Base-by-base conservation (phyloP, 257 asterid genomes). In the Rubia yunnanensis region DNA sequence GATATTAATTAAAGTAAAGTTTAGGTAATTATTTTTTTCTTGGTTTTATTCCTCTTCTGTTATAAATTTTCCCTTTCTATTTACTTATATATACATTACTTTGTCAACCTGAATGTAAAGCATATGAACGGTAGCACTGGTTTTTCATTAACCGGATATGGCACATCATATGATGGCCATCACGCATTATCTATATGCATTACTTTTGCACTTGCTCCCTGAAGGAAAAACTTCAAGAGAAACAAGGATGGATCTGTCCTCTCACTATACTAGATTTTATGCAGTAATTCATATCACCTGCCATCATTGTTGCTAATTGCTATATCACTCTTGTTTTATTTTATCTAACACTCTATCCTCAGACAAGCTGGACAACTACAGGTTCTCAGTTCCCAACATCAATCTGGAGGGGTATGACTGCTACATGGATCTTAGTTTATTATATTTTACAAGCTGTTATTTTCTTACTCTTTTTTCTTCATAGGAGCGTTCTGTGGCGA, bases 401-500 rank as follows among this genome's bases (percentile, higher is more conserved):
- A 89, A 75, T 92, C 99, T 60, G 99, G 99, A 77, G 99, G 97
- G 92, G 98, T 92, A 92, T 63, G 75, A 14, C 56, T 49, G 65
- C 70, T 3, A 27, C 56, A 41, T 70, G 59, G 49, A 62, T 66
- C 75, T 65, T 38, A 69, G 28, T 76, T n/a, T 58, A 9, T 54
- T 48, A 23, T 48, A n/a, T 48, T 48, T 48, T n/a, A 3, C 72
- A 27, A 60, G 0, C 68, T 65, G 63, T 76, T 79, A 62, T 80
- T 69, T 76, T 77, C 60, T 62, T 75, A 59, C 14, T 28, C 60
- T 7, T 24, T 9, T 14, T 65, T 70, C 32, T 63, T 82, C 73
- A 60, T 70, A 87, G 96, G 99, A 92, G 77, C 89, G 99, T 34
- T 87, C 99, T 5, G 99, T 92, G 80, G 88, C 99, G 48, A 92